Percentiles rank a stretch among this genome's conserved stretches.
Evolutionary conservation across 2,329 filamentous ascomycete species (phyloP).

Genomic region (Sporothrix brasiliensis): DNA sequence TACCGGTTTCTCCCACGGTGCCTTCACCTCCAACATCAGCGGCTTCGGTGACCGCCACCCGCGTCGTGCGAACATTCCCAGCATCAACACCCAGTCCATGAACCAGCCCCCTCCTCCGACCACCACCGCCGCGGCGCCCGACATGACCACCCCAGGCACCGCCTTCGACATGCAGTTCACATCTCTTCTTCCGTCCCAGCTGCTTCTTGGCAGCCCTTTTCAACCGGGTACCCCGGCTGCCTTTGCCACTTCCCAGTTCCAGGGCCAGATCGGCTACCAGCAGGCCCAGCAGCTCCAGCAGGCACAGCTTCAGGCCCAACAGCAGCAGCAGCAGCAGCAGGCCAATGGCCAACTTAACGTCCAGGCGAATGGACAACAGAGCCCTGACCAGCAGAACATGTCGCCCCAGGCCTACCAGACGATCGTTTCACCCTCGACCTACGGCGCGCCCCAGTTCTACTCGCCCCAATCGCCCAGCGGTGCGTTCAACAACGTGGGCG

Average conservation of each 20-base stretch:
- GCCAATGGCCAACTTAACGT: slow-evolving; percentile 54
- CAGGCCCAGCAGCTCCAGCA: slow-evolving; percentile 63
- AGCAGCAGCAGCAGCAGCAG: slow-evolving; percentile 54
- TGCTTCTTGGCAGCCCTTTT: slow-evolving; percentile 94
- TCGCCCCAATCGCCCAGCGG: slow-evolving; percentile 84
- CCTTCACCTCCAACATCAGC: slow-evolving; percentile 82
- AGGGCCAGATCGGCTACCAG: slow-evolving; percentile 78
- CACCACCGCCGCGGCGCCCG: slow-evolving; percentile 58
- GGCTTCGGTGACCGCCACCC: slow-evolving; percentile 87
- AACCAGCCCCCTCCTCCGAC: slow-evolving; percentile 47
- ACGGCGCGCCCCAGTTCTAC: slow-evolving; percentile 80
- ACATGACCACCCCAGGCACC: slow-evolving; percentile 84
- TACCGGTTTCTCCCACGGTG: slow-evolving; percentile 89
- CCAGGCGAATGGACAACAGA: slow-evolving; percentile 73
- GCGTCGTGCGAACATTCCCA: slow-evolving; percentile 81
- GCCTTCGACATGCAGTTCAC: slow-evolving; percentile 99
- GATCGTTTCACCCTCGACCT: slow-evolving; percentile 82
- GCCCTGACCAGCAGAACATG: slow-evolving; percentile 75
- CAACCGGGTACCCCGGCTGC: slow-evolving; percentile 90
- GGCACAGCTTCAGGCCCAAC: slow-evolving; percentile 59
- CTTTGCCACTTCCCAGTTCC: slow-evolving; percentile 90
- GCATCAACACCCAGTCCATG: slow-evolving; percentile 83
- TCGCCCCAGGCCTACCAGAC: slow-evolving; percentile 83
- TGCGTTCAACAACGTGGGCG: slow-evolving; percentile 66
- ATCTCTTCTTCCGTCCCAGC: slow-evolving; percentile 87